phyloP scores from a whole-genome alignment of 306 rosid species.

The Quercus ilex region DNA sequence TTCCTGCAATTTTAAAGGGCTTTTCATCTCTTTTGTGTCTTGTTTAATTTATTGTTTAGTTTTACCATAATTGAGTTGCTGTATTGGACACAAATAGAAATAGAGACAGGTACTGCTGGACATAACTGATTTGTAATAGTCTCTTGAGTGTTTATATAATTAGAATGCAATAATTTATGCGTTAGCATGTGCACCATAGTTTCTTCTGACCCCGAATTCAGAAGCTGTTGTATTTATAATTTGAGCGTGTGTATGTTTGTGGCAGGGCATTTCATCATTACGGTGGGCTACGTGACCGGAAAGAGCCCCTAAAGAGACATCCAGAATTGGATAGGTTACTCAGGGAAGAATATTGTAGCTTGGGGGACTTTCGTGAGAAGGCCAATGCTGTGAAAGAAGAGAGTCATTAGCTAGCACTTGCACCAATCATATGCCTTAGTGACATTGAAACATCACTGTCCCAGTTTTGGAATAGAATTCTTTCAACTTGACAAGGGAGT shows the following conservation, averaged over 20 bases:
- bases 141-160: not conserved
- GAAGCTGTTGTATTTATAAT: not conserved
- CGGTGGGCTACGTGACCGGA: slow-evolving; percentile 47
- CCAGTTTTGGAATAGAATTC: slow-evolving; percentile 52
- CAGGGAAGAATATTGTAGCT: slow-evolving; percentile 65
- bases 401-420: slow-evolving; percentile 19
- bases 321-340: slow-evolving; percentile 78
- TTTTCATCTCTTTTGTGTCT: not conserved
- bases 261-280: slow-evolving; percentile 98
- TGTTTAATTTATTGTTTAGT: not conserved
- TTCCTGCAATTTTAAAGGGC: not conserved
- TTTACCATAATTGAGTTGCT: not conserved
- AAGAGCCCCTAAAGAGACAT: slow-evolving; percentile 53
- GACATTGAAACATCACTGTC: slow-evolving; percentile 31
- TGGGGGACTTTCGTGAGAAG: slow-evolving; percentile 84
- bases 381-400: slow-evolving; percentile 34
- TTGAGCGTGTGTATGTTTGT: slow-evolving; percentile 13
- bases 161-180: not conserved
- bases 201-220: not conserved
- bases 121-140: not conserved
- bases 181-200: not conserved
- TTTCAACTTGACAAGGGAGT: slow-evolving; percentile 40
- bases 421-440: slow-evolving; percentile 17
- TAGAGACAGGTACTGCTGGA: not conserved
- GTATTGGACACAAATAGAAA: not conserved